Base-by-base conservation (phyloP, 805 yeast species). In the Yarrowia sp. region DNA sequence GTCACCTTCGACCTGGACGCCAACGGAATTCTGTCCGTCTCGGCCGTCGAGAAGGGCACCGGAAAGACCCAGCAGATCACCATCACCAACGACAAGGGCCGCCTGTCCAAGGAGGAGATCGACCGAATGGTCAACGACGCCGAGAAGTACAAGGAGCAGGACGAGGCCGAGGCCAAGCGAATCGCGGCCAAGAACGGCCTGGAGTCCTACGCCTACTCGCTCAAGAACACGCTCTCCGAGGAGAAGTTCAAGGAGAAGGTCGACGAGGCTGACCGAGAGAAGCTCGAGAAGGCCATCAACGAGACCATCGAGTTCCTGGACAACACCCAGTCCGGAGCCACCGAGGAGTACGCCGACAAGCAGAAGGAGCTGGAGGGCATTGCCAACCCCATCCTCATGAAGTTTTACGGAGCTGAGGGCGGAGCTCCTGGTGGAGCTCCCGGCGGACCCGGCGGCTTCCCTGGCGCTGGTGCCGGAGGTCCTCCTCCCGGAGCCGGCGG, bases 61-160 rank as follows among this genome's bases (percentile, higher is more conserved):
- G 98, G 97, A 82, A 92, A 92, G 84, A 80, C 96, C 70, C 90
- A 87, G 82, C 87, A 92, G 86, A 92, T 92, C 74, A 92, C 71
- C 32, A 44, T 44, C 25, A 44, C 51, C 51, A 44, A 44, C 51
- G 51, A 44, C 25, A 44, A 44, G 51, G 51, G 51, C 25, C 51
- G 51, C 12, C 51, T 44, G 13, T 44, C 51, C 51, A 44, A 44
- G 51, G 51, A 44, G 35, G 51, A 44, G 16, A 44, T 44, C 7
- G 97, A 92, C 81, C 88, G 92, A 80, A 92, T 92, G 98, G 97
- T 92, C 67, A 80, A 90, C 67, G 97, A 92, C 78, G 98, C 97
- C 72, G 97, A 92, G 82, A 92, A 91, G 82, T 92, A 80, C 85
- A 91, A 88, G 83, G 97, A 89, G 70, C 96, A 92, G 78, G 97